Evolutionary conservation across 495 filamentous ascomycete species (phyloP).

Genomic region (Chaetomium cochliodes): DNA sequence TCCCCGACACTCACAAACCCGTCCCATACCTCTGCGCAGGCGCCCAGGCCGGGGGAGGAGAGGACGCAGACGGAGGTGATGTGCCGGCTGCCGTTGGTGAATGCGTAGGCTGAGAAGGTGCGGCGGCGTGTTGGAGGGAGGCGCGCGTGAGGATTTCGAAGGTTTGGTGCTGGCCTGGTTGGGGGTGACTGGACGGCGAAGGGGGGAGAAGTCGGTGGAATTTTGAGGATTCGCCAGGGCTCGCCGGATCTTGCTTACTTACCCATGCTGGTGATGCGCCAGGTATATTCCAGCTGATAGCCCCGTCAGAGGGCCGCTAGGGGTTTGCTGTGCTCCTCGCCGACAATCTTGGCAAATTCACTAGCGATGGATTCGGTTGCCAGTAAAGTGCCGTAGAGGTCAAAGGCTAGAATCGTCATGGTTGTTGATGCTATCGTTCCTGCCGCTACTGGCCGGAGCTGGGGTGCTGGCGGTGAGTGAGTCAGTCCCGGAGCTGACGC

Average conservation of each 20-base stretch:
- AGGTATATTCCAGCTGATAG: conserved; percentile 78
- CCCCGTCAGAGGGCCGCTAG: conserved; percentile 56
- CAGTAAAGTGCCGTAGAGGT: conserved; percentile 72
- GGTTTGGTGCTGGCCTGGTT: conserved; percentile 57
- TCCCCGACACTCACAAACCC: conserved; percentile 63
- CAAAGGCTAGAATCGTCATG: conserved; percentile 60
- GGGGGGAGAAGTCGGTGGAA: background rate
- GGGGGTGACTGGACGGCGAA: conserved; percentile 8
- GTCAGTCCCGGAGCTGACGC: conserved; percentile 4
- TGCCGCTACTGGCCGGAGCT: background rate
- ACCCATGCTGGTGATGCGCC: conserved; percentile 71
- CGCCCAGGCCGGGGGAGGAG: conserved; percentile 36
- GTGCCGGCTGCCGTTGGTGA: conserved; percentile 67
- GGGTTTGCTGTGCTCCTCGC: conserved; percentile 51
- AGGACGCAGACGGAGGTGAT: conserved; percentile 65
- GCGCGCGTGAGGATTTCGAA: conserved; percentile 65
- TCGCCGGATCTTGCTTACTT: background rate
- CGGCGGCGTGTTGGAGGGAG: conserved; percentile 62
- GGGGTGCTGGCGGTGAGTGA: conserved; percentile 13
- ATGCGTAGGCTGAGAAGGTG: conserved; percentile 55
- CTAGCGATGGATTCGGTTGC: conserved; percentile 66
- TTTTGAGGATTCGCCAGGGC: too few species aligned
- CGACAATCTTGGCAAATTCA: conserved; percentile 40
- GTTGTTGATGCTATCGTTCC: background rate
- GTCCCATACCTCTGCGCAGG: conserved; percentile 46